These are phyloP conservation scores for Blepharisma stoltei DNA, from an alignment of 73 alveolate genomes.

Conservation along the genomic window DNA sequence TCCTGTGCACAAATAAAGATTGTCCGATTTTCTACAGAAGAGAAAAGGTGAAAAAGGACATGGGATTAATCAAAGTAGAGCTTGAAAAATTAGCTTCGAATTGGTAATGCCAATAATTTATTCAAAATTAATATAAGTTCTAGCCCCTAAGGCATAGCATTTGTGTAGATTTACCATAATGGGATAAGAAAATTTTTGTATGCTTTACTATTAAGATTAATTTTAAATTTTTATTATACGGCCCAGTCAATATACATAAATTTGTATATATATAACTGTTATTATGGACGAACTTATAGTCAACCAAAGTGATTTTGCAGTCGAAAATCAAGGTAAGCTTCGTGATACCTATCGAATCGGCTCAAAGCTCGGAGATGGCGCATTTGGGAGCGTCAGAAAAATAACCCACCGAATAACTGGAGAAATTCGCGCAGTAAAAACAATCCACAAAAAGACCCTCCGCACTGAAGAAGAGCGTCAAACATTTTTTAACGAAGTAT, in stretches of 20 bases:
- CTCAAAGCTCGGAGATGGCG: conserved; percentile 70
- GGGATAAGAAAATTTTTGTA: too few species aligned
- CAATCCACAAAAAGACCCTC: conserved; percentile 43
- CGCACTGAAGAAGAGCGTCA: conserved; percentile 27
- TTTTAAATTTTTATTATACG: too few species aligned
- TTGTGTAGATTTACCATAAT: too few species aligned
- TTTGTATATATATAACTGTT: too few species aligned
- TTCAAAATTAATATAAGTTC: too few species aligned
- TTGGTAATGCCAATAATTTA: neutral
- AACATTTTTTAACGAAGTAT: conserved; percentile 38
- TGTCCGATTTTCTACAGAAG: conserved; percentile 97
- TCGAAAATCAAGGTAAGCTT: conserved; percentile 21
- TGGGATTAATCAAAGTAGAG: conserved; percentile 33
- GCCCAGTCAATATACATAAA: too few species aligned
- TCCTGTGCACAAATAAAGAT: conserved; percentile 94
- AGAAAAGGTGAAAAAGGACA: conserved; percentile 81
- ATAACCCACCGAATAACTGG: conserved; percentile 56
- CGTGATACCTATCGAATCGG: conserved; percentile 47
- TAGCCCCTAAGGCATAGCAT: too few species aligned
- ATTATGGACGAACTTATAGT: neutral
- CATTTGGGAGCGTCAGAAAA: conserved; percentile 67
- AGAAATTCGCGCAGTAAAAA: conserved; percentile 64
- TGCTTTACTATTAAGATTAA: too few species aligned
- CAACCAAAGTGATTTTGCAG: neutral
- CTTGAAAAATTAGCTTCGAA: conserved; percentile 6